Percentiles rank a stretch among this genome's conserved stretches.
Conservation (phyloP, 345 rosid genomes). For the Eucalyptus regnans region DNA sequence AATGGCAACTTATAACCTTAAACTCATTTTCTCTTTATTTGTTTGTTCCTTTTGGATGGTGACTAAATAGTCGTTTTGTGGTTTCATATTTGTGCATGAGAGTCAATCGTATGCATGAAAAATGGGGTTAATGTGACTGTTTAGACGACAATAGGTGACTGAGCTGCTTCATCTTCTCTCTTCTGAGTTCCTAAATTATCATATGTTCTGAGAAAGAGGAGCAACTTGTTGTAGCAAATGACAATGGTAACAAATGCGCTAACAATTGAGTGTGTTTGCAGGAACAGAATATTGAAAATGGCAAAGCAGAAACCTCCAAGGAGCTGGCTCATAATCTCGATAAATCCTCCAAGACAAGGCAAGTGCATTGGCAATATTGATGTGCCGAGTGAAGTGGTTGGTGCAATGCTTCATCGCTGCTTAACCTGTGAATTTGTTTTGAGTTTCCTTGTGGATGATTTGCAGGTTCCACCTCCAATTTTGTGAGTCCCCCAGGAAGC, state of each 20-base stretch:
- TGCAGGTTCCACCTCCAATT: slow-evolving; percentile 1
- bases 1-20: background rate
- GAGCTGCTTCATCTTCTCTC: background rate
- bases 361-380: background rate
- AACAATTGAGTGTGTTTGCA: slow-evolving; percentile 1
- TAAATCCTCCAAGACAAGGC: slow-evolving; percentile 12
- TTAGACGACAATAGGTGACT: background rate
- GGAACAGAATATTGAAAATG: slow-evolving; percentile 12
- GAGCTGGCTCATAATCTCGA: slow-evolving; percentile 12
- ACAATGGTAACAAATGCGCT: background rate
- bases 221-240: background rate
- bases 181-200: background rate
- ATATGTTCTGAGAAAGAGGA: background rate
- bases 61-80: background rate
- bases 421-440: background rate
- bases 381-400: background rate
- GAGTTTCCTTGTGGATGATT: background rate
- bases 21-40: background rate
- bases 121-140: background rate
- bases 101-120: background rate
- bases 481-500: slow-evolving; percentile 31
- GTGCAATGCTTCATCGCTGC: background rate
- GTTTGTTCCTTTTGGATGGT: background rate
- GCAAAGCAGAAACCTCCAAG: slow-evolving; percentile 12
- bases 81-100: background rate